Evolutionary conservation across 169 alveolate species (phyloP).

Genomic region (Plasmodium coatneyi): DNA sequence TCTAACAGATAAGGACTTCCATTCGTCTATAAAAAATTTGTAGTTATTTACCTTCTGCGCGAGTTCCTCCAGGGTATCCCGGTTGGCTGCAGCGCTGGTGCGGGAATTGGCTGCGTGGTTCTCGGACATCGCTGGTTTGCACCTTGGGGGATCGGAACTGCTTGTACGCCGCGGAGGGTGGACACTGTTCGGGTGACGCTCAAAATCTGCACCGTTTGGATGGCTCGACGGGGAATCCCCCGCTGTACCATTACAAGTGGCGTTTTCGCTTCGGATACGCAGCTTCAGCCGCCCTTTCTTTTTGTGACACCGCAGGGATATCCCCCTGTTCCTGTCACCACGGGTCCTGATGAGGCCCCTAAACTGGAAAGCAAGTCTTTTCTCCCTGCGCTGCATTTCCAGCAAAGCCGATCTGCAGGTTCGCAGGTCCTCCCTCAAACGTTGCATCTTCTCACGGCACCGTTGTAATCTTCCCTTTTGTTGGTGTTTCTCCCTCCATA

Average conservation of each 20-base stretch:
- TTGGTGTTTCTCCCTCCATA: slow-evolving; percentile 2
- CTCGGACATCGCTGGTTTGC: too few relatives aligned
- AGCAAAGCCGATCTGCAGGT: background rate
- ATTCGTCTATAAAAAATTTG: slow-evolving; percentile 14
- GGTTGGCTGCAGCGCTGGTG: background rate
- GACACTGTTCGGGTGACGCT: background rate
- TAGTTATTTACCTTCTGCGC: background rate
- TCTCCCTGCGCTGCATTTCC: background rate
- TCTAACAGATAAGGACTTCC: background rate
- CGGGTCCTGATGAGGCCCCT: background rate
- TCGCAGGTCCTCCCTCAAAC: background rate
- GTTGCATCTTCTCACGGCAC: slow-evolving; percentile 16
- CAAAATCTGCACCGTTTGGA: background rate
- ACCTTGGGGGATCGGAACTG: background rate
- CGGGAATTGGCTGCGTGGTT: background rate
- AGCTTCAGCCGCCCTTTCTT: background rate
- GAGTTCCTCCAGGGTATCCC: background rate
- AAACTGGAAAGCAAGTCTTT: background rate
- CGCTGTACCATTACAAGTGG: background rate
- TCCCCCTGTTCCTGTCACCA: background rate
- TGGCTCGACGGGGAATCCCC: background rate
- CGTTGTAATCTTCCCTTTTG: background rate
- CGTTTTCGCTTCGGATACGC: background rate
- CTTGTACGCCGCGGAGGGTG: background rate
- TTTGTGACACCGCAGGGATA: background rate